Conservation (phyloP, 2,329 filamentous ascomycete species). For the Botrytis medusae region DNA sequence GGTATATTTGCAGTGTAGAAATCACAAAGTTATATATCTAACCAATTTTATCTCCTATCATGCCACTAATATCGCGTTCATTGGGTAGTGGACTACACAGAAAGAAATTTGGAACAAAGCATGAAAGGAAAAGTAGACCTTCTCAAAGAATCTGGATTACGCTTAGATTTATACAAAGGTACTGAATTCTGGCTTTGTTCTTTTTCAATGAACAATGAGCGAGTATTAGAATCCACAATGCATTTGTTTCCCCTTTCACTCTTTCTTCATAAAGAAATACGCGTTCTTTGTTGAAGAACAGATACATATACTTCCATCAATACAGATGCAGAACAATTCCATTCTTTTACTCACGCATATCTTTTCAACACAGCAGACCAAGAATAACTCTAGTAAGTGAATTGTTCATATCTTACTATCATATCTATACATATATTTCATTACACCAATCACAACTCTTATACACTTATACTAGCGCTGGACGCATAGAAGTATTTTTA, state of each 20-base stretch:
- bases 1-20: neutral
- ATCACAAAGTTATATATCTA: neutral
- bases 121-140: neutral
- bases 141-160: neutral
- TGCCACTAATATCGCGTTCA: neutral
- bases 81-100: neutral
- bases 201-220: neutral
- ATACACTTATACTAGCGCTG: neutral
- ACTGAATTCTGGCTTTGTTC: neutral
- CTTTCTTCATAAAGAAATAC: neutral
- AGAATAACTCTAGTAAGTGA: neutral
- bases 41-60: neutral
- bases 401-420: neutral
- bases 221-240: neutral
- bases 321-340: neutral
- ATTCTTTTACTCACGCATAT: conserved; percentile 2
- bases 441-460: neutral
- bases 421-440: neutral
- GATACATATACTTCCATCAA: neutral
- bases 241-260: neutral
- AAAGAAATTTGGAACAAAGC: neutral
- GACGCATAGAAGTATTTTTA: neutral
- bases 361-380: neutral
- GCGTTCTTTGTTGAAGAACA: neutral
- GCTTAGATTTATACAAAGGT: neutral